A percentile compares a stretch with the other conserved stretches of the same genome.
Conservation (phyloP, 352 stramenopile genomes). For the Blastocystis hominis region DNA sequence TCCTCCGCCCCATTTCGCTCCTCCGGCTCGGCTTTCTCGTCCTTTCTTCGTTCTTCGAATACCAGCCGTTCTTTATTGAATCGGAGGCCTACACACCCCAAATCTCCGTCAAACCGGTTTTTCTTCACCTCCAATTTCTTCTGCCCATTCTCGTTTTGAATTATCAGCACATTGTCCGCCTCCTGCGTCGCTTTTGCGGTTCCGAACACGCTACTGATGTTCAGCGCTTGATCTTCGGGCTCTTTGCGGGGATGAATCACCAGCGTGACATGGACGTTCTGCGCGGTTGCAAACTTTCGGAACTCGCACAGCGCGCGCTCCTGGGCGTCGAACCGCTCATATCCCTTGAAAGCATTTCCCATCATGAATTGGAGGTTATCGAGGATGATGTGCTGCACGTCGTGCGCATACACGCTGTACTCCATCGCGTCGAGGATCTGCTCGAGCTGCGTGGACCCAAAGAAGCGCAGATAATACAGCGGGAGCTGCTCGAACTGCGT, state of each 20-base stretch:
- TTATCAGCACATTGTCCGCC: constrained; percentile 95
- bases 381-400: constrained; percentile 93
- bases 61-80: constrained; percentile 67
- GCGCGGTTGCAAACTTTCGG: constrained; percentile 85
- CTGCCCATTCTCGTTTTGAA: constrained; percentile 73
- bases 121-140: constrained; percentile 72
- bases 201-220: constrained; percentile 88
- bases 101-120: constrained; percentile 82
- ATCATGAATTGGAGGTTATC: constrained; percentile 99
- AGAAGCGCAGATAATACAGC: constrained; percentile 95
- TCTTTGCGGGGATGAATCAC: constrained; percentile 98
- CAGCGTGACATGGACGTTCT: constrained; percentile 93
- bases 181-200: constrained; percentile 97
- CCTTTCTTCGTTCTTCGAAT: neutral
- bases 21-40: neutral
- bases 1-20: neutral
- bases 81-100: constrained; percentile 74
- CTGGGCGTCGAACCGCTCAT: constrained; percentile 74
- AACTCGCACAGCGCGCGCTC: constrained; percentile 70
- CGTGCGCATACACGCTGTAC: constrained; percentile 90
- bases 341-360: constrained; percentile 61
- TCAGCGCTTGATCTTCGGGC: constrained; percentile 79
- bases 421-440: constrained; percentile 88
- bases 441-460: constrained; percentile 83
- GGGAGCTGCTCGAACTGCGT: constrained; percentile 84